Base-by-base conservation (phyloP, 495 filamentous ascomycete genomes). In the Aspergillus indologenus region DNA sequence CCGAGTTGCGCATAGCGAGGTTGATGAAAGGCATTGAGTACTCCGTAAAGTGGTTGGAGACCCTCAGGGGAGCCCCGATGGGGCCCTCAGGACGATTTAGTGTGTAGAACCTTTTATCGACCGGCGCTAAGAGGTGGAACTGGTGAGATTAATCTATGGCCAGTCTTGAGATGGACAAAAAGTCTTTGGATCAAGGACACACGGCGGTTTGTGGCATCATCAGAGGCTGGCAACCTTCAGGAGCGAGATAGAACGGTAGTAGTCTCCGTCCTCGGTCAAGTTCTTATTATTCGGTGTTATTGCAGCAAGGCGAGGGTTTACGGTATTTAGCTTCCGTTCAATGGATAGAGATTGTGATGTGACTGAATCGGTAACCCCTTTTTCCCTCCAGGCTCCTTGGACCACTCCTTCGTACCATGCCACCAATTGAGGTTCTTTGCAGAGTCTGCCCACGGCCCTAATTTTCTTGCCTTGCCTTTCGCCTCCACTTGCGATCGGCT, bases 141-240 rank as follows among this genome's bases (percentile, higher is more conserved):
- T 46, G 42, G 40, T 59, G 42, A 59, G 57, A 59, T 59, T 59
- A 59, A 59, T 59, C 50, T 59, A 45, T 57, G 55, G 55, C 29
- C 26, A 40, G 34, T 40, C 34, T 29, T 29, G 26, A 29, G 26
- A 29, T 29, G 26, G 12, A 40, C 34, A 40, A 40, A 11, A 40
- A n/a, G n/a, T n/a, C 34, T 6, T 11, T 15, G 7, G 34, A 40
- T 4, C 26, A 29, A 29, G 26, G 26, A 29, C 26, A 4, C 12
- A 40, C 34, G 12, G 34, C 12, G 34, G 12, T 40, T 40, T 15
- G 5, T 40, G 34, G 34, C 34, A 40, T 40, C 34, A 40, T 14
- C 34, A 14, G 34, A 40, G 34, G 34, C 7, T 40, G 34, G 34
- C 34, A 40, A 15, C 34, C 5, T 8, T 40, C 4, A 29, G 26